Conservation (phyloP, 192 early-diverging fungal genomes). For the Linnemannia zychae region DNA sequence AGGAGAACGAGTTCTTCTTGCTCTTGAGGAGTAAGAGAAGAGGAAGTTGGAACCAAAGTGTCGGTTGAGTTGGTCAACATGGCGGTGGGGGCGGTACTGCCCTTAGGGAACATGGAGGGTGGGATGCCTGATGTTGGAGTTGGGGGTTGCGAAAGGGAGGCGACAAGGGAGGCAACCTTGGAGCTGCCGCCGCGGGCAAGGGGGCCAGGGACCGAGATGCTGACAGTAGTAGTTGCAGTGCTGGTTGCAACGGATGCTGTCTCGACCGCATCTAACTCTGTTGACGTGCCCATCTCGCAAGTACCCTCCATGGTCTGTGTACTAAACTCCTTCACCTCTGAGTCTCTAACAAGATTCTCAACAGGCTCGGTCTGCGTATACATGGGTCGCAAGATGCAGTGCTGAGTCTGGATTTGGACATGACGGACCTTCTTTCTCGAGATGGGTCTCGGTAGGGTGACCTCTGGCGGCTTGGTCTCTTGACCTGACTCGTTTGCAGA, state of each 20-base stretch:
- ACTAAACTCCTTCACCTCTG: constrained; percentile 23
- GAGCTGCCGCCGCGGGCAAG: background rate
- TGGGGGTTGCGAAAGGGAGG: constrained; percentile 1
- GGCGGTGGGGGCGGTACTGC: background rate
- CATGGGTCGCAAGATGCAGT: constrained; percentile 52
- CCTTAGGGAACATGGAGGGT: background rate
- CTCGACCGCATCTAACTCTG: background rate
- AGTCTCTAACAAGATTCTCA: constrained; percentile 9
- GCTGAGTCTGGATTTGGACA: constrained; percentile 56
- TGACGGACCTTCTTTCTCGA: constrained; percentile 44
- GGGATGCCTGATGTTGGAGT: background rate
- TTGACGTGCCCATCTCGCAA: background rate
- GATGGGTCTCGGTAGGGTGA: constrained; percentile 24
- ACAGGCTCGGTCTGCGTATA: constrained; percentile 42
- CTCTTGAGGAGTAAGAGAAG: background rate
- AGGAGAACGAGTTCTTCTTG: constrained; percentile 33
- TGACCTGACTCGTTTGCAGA: background rate
- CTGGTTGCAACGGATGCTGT: background rate
- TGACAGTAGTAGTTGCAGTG: background rate
- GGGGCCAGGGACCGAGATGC: background rate
- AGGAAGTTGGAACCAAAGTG: background rate
- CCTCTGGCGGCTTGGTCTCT: background rate
- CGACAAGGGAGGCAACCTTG: background rate
- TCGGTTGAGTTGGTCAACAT: background rate
- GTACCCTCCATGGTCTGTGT: constrained; percentile 19